phyloP scores from a whole-genome alignment of 805 yeast genomes.

The Candida maesae region DNA sequence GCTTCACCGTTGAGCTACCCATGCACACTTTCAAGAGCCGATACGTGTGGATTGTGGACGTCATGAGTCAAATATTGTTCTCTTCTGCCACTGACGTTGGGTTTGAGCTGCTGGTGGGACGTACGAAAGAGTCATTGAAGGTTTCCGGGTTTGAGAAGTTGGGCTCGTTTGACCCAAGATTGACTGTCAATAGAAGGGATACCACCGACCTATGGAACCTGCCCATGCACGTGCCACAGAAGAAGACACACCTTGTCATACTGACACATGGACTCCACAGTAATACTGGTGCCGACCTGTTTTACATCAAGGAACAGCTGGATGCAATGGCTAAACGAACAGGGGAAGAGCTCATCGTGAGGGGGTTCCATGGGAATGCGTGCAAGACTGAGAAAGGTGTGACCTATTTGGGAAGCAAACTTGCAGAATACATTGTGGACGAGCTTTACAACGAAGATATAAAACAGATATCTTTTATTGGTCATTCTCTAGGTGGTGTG shows the following conservation, averaged over 20 bases:
- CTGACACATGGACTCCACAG: slow-evolving; percentile 79
- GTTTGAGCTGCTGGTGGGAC: slow-evolving; percentile 57
- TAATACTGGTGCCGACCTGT: slow-evolving; percentile 72
- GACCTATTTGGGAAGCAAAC: slow-evolving; percentile 64
- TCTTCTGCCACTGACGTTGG: slow-evolving; percentile 56
- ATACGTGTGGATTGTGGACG: slow-evolving; percentile 69
- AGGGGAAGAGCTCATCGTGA: slow-evolving; percentile 55
- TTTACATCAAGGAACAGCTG: slow-evolving; percentile 65
- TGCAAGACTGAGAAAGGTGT: slow-evolving; percentile 80
- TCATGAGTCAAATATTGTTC: slow-evolving; percentile 68
- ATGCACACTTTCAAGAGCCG: slow-evolving; percentile 56
- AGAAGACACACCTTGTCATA: slow-evolving; percentile 62
- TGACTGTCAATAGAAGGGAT: slow-evolving; percentile 48
- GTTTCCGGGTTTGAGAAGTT: slow-evolving; percentile 27
- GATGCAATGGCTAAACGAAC: slow-evolving; percentile 40
- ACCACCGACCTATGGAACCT: slow-evolving; percentile 71
- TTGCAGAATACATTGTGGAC: slow-evolving; percentile 60
- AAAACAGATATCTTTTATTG: slow-evolving; percentile 62
- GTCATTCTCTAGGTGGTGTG: slow-evolving; percentile 78
- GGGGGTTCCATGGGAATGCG: slow-evolving; percentile 66
- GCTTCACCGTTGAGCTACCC: slow-evolving; percentile 54
- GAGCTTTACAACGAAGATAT: slow-evolving; percentile 45
- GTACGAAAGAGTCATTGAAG: slow-evolving; percentile 30
- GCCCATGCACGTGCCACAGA: slow-evolving; percentile 40
- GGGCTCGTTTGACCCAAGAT: slow-evolving; percentile 30